Conservation (phyloP, 2,329 filamentous ascomycete species). For the Plectosphaerella cucumerina region DNA sequence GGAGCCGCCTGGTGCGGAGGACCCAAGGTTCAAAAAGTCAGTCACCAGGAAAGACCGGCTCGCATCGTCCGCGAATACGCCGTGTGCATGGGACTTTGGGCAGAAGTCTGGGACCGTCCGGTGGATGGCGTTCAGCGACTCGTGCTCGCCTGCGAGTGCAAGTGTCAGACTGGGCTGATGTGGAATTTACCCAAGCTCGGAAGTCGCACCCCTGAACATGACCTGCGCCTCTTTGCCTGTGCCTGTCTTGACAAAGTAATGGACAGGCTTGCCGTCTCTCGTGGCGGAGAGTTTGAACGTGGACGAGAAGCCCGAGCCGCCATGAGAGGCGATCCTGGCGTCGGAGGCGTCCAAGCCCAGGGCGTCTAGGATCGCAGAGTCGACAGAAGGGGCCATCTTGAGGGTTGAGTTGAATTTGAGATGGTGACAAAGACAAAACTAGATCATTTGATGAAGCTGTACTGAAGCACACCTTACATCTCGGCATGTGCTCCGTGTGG, state of each 20-base stretch:
- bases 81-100: conserved; percentile 71
- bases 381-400: conserved; percentile 37
- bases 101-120: conserved; percentile 68
- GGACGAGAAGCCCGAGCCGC: conserved; percentile 64
- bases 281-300: conserved; percentile 54
- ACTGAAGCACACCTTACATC: too few relatives aligned
- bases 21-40: conserved; percentile 70
- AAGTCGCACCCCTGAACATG: conserved; percentile 63
- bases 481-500: too few relatives aligned
- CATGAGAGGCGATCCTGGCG: conserved; percentile 55
- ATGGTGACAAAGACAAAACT: too few relatives aligned
- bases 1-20: conserved; percentile 35
- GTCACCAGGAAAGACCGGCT: conserved; percentile 60
- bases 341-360: conserved; percentile 52
- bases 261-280: conserved; percentile 42
- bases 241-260: conserved; percentile 72
- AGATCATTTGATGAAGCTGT: too few relatives aligned
- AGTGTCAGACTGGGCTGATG: conserved; percentile 16
- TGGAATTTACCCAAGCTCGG: not conserved
- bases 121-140: conserved; percentile 79
- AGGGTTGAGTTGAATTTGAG: too few relatives aligned
- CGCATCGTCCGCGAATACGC: conserved; percentile 50
- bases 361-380: conserved; percentile 58
- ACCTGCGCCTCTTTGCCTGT: conserved; percentile 51
- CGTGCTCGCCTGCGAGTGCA: conserved; percentile 63